phyloP scores from a whole-genome alignment of 2,329 filamentous ascomycete genomes.

The Trichoderma afroharzianum region DNA sequence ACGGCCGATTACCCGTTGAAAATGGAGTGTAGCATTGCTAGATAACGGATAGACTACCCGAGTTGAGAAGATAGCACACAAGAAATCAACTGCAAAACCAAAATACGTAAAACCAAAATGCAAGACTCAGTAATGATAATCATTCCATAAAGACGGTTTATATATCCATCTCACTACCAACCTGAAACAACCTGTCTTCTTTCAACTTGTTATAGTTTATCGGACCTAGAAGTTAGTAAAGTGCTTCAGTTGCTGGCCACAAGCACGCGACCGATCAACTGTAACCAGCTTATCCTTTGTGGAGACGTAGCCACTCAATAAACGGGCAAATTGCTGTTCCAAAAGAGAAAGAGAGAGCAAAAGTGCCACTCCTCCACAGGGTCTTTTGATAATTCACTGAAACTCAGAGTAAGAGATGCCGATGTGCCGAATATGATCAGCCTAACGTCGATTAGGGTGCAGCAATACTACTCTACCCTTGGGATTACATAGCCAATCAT shows the following conservation, averaged over 20 bases:
- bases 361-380: neutral
- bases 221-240: neutral
- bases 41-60: neutral
- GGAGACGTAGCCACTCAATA: neutral
- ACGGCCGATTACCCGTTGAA: neutral
- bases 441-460: neutral
- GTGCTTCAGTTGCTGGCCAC: neutral
- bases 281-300: neutral
- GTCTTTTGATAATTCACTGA: neutral
- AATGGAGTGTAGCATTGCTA: neutral
- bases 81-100: neutral
- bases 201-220: neutral
- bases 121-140: neutral
- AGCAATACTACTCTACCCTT: neutral
- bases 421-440: neutral
- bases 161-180: neutral
- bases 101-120: neutral
- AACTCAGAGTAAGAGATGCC: neutral
- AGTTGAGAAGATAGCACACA: neutral
- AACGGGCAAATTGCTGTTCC: neutral
- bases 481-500: neutral
- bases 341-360: neutral
- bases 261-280: neutral
- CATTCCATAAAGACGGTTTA: neutral
- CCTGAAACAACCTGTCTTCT: neutral